Evolutionary conservation across 2,329 filamentous ascomycete species (phyloP).

Genomic region (Colletotrichum chrysophilum): DNA sequence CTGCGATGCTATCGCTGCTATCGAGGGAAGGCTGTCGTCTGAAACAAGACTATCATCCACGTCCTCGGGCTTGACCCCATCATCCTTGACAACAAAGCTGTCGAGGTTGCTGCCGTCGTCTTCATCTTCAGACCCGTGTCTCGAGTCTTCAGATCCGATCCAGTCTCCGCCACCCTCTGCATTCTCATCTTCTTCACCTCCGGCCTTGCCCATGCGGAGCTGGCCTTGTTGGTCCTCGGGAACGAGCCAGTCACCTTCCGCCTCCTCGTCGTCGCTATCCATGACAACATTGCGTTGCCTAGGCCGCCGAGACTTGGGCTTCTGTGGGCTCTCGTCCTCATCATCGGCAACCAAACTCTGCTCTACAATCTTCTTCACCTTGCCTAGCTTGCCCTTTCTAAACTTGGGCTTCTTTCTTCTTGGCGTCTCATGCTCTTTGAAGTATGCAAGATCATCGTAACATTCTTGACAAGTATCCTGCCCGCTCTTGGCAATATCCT

Average conservation of each 20-base stretch:
- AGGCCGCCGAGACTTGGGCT: conserved; percentile 36
- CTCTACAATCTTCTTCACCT: conserved; percentile 25
- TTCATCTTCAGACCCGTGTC: conserved; percentile 59
- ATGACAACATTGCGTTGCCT: conserved; percentile 62
- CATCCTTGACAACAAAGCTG: conserved; percentile 62
- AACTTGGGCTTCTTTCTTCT: conserved; percentile 45
- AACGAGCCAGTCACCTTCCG: conserved; percentile 81
- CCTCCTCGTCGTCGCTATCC: conserved; percentile 73
- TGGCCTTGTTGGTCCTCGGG: conserved; percentile 67
- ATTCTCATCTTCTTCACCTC: conserved; percentile 87
- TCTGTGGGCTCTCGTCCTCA: conserved; percentile 18
- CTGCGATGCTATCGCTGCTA: conserved; percentile 39
- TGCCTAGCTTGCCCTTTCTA: conserved; percentile 37
- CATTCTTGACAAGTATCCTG: conserved; percentile 74
- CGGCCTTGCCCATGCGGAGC: conserved; percentile 74
- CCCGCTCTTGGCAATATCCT: conserved; percentile 45
- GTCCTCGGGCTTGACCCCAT: conserved; percentile 36
- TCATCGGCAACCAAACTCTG: conserved; percentile 16
- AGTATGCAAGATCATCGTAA: conserved; percentile 72
- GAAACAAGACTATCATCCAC: conserved; percentile 30
- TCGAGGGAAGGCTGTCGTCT: conserved; percentile 41
- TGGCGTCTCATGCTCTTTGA: conserved; percentile 52
- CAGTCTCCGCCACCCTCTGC: conserved; percentile 86
- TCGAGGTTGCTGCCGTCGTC: conserved; percentile 59
- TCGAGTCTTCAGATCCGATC: conserved; percentile 74